These are phyloP conservation scores for Xerocomellus amylosporus DNA, from an alignment of 768 basidiomycete genomes.

Conservation along the genomic window DNA sequence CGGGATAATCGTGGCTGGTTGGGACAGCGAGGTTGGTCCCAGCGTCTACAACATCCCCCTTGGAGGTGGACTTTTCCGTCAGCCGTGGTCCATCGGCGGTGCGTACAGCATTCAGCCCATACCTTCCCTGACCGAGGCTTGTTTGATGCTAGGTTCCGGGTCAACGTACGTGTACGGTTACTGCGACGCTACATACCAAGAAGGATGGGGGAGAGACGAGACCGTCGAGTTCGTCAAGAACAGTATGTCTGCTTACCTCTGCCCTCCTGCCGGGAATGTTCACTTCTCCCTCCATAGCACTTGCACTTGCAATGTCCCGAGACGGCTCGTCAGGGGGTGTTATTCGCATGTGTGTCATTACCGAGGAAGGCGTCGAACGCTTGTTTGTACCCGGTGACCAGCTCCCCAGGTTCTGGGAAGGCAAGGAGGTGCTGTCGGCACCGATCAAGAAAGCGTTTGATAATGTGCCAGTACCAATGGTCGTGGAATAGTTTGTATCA, in stretches of 20 bases:
- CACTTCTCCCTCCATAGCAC: constrained; percentile 48
- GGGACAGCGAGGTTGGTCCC: constrained; percentile 89
- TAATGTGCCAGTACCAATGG: constrained; percentile 39
- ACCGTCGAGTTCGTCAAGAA: constrained; percentile 95
- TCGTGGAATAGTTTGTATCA: constrained; percentile 37
- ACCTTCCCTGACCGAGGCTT: background rate
- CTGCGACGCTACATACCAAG: constrained; percentile 96
- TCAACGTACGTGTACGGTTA: constrained; percentile 99
- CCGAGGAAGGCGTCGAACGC: constrained; percentile 86
- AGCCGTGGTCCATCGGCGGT: constrained; percentile 99
- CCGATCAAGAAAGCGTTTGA: constrained; percentile 22
- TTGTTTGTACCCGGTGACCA: constrained; percentile 90
- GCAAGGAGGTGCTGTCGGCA: constrained; percentile 62
- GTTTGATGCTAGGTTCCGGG: constrained; percentile 65
- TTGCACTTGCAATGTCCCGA: constrained; percentile 93
- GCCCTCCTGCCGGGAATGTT: background rate
- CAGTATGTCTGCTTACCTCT: constrained; percentile 54
- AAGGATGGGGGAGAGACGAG: constrained; percentile 87
- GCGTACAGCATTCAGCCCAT: constrained; percentile 20
- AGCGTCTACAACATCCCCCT: constrained; percentile 97
- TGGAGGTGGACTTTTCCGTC: constrained; percentile 94
- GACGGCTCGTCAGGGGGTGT: constrained; percentile 98
- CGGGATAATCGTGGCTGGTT: constrained; percentile 97
- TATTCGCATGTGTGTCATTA: constrained; percentile 97
- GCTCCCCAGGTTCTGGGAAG: constrained; percentile 89